Evolutionary conservation across 306 rosid genomes (phyloP), one percentile per base, ranked within the genome.

Genomic region (Delonix regia): DNA sequence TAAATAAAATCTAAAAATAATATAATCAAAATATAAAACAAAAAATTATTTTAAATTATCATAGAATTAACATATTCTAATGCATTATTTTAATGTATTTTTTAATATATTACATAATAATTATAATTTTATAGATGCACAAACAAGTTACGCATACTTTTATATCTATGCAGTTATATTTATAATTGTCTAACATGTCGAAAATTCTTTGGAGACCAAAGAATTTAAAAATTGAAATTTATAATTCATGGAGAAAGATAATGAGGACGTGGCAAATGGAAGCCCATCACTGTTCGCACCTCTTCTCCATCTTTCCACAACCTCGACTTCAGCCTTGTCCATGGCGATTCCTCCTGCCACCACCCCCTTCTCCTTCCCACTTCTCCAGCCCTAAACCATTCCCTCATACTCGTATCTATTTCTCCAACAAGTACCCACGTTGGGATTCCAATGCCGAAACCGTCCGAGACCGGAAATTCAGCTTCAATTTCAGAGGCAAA

Each of bases 391-490:
- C 44, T 0, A 84, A 55, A 57, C 71, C 85, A 62, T 19, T 67
- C 28, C 70, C 73, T 51, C 82, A 19, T n/a, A 77, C 42, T 73
- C 88, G 84, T 51, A 62, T 75, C 82, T 83, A 82, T 72, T 88
- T 73, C 73, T 59, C 90, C 62, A 55, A 82, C 74, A 82, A 78
- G 49, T 87, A 82, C 88, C 96, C 92, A 0, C 95, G 92, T 55
- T 91, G 93, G 94, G 92, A 93, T 47, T 89, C 98, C 72, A 93
- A 87, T 69, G 93, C 93, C 39, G 95, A 90, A 74, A 48, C 96
- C 79, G 67, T 85, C 30, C 83, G 83, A 9, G 84, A 91, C 42
- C 78, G 85, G 22, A 87, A 83, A 33, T 94, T 86, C 85, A 85
- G 69, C 67, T 87, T 85, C 62, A 56, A 19, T 76, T 79, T 80